phyloP scores from a whole-genome alignment of 2,329 filamentous ascomycete species.

The Tetracladium maxilliforme region DNA sequence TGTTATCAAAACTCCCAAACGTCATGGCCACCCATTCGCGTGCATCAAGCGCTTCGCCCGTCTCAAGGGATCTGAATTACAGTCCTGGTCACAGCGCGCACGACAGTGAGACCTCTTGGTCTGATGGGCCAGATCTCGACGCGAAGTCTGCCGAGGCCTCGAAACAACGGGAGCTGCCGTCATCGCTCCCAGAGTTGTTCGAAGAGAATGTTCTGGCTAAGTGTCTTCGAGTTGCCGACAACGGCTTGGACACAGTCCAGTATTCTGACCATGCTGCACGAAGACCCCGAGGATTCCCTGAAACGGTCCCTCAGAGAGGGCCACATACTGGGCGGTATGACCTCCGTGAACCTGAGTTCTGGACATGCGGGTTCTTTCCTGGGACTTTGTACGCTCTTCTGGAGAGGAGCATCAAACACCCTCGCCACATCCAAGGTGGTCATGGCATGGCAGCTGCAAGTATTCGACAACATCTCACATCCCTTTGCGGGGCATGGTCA shows the following conservation, averaged over 20 bases:
- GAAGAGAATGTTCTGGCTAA: conserved; percentile 9
- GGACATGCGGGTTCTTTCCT: conserved; percentile 27
- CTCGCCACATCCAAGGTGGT: conserved; percentile 7
- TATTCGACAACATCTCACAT: conserved; percentile 6
- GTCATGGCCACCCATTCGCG: too few species aligned
- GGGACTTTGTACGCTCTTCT: conserved; percentile 18
- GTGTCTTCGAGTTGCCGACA: conserved; percentile 7
- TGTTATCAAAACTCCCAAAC: too few species aligned
- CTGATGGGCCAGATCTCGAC: too few species aligned
- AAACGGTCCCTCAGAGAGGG: conserved; percentile 16
- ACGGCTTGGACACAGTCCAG: conserved; percentile 4
- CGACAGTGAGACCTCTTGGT: too few species aligned
- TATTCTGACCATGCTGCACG: too few species aligned
- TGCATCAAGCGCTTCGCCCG: too few species aligned
- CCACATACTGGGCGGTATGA: conserved; percentile 11
- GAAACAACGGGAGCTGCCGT: too few species aligned
- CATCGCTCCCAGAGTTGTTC: conserved; percentile 7
- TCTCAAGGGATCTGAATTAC: too few species aligned
- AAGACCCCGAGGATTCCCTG: too few species aligned
- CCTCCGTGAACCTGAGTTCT: conserved; percentile 18
- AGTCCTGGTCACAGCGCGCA: too few species aligned
- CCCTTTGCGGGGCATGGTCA: conserved; percentile 15
- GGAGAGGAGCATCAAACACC: conserved; percentile 16
- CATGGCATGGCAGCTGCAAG: too few species aligned
- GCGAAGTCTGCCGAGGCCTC: too few species aligned